Evolutionary conservation across 805 yeast species (phyloP).

Genomic region (Starmera pachycereana): DNA sequence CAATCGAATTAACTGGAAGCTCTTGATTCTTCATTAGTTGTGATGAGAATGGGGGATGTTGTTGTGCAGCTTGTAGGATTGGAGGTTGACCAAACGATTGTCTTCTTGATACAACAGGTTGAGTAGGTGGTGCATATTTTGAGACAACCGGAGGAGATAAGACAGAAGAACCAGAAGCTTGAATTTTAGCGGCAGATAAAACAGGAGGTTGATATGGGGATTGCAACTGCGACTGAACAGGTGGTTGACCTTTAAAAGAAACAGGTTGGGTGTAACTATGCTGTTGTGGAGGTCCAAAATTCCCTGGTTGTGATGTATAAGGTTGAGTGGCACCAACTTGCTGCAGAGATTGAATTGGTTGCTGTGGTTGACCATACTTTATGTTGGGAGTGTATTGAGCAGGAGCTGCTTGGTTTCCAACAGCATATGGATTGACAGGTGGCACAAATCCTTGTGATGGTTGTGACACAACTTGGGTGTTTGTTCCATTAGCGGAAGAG

Average conservation of each 20-base stretch:
- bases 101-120: neutral
- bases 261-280: no score
- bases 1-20: no score
- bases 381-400: no score
- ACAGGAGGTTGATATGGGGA: neutral
- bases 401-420: neutral
- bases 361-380: no score
- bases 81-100: neutral
- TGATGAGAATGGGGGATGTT: neutral
- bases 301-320: no score
- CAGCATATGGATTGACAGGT: neutral
- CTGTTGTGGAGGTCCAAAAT: no score
- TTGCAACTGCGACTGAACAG: no score
- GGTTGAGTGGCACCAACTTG: no score
- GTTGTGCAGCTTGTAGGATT: neutral
- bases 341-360: no score
- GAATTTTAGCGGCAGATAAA: neutral
- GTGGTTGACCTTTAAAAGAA: no score
- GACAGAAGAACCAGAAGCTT: neutral
- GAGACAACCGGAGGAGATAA: neutral
- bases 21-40: neutral
- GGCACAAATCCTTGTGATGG: no score
- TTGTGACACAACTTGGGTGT: neutral
- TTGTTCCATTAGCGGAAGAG: neutral
- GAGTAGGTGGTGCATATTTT: neutral